A percentile compares a stretch with the other conserved stretches of the same genome.
These are phyloP conservation scores for Globisporangium megalacanthum DNA, from an alignment of 352 stramenopile species.

Conservation along the genomic window DNA sequence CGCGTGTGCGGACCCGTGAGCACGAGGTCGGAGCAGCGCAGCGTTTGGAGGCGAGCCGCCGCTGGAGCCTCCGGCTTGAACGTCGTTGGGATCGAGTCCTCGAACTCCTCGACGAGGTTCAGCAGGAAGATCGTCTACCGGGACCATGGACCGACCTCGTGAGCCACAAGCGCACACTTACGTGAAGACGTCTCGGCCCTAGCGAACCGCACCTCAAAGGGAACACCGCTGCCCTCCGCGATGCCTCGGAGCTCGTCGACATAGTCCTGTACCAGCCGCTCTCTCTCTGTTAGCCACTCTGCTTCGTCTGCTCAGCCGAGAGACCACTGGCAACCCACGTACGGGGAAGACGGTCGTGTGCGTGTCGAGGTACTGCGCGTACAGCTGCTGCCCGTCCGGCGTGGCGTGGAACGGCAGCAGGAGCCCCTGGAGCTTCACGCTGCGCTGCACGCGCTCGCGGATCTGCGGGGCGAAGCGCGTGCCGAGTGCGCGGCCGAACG, in stretches of 20 bases:
- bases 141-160: background rate
- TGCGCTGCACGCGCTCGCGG: conserved; percentile 27
- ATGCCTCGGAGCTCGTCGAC: conserved; percentile 62
- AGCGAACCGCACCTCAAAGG: conserved; percentile 31
- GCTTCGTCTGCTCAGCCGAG: background rate
- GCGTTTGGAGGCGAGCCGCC: conserved; percentile 11
- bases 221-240: conserved; percentile 43
- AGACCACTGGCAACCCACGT: conserved; percentile 2
- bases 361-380: conserved; percentile 37
- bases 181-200: too few relatives aligned
- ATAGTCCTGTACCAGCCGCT: conserved; percentile 34
- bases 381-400: conserved; percentile 23
- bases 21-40: conserved; percentile 68
- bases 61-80: conserved; percentile 25
- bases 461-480: conserved; percentile 48
- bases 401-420: conserved; percentile 53
- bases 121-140: conserved; percentile 54
- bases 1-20: conserved; percentile 34
- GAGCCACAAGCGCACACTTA: background rate
- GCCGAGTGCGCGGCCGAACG: conserved; percentile 50
- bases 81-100: conserved; percentile 39
- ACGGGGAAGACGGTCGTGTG: conserved; percentile 55
- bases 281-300: too few relatives aligned
- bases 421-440: conserved; percentile 48
- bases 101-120: conserved; percentile 75